Evolutionary conservation across 257 asterid species (phyloP), one percentile per base, ranked within the genome.

Genomic region (Plantago ovata): DNA sequence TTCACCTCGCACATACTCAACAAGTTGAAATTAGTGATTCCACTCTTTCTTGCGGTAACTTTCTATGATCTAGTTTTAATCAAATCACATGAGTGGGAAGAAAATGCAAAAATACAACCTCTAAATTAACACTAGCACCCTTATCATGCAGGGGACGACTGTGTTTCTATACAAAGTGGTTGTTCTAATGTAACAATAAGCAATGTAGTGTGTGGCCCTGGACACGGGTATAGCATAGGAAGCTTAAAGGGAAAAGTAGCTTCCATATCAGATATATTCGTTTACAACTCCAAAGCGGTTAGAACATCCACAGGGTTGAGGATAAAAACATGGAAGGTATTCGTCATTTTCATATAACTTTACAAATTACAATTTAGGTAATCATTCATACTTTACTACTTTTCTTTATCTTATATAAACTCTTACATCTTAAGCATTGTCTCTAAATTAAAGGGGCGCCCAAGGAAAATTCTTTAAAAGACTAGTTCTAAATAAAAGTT

Each of bases 281-380:
- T 72, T 13, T 1, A n/a, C 14, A 14, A 63, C 61, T 67, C 74
- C 13, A 32, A 22, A 2, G 72, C 53, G 1, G 16, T 11, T 8
- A 18, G 65, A 43, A 14, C 79, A 7, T 12, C 53, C 21, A 69
- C 24, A 0, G 75, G 79, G 18, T 69, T 69, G 4, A n/a, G 75
- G 14, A 74, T 74, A 13, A 69, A 72, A 66, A 72, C 77, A 9
- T 66, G 77, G 77, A 65, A 56, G 72, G 77, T 72, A 61, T 3
- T 5, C n/a, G n/a, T n/a, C n/a, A n/a, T n/a, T n/a, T n/a, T n/a
- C n/a, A n/a, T n/a, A n/a, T n/a, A n/a, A n/a, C n/a, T n/a, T n/a
- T n/a, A n/a, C n/a, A n/a, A n/a, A n/a, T n/a, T n/a, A n/a, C n/a
- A n/a, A n/a, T n/a, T n/a, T n/a, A n/a, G n/a, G n/a, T n/a, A n/a